A percentile compares a stretch with the other conserved stretches of the same genome.
phyloP scores from a whole-genome alignment of 371 early-diverging fungal species.

The Dipsacomyces acuminosporus region DNA sequence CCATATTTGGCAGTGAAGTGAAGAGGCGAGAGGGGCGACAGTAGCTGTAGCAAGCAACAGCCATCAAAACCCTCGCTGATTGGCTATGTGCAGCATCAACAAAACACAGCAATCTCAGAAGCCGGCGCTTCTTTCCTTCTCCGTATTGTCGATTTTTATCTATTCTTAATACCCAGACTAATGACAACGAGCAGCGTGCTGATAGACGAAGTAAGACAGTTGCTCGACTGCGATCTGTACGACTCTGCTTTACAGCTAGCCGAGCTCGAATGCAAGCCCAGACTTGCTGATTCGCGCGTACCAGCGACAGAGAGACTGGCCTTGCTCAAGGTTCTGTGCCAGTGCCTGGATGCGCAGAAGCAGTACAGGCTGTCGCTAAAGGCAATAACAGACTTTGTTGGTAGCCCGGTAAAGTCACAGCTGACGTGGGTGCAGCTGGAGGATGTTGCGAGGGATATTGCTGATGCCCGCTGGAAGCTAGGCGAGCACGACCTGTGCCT shows the following conservation, averaged over 20 bases:
- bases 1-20: slow-evolving; percentile 38
- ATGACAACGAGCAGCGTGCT: slow-evolving; percentile 18
- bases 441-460: slow-evolving; percentile 29
- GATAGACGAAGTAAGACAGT: slow-evolving; percentile 21
- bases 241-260: slow-evolving; percentile 37
- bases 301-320: slow-evolving; percentile 15
- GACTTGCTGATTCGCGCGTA: not conserved
- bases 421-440: slow-evolving; percentile 25
- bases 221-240: slow-evolving; percentile 30
- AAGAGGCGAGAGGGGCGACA: no score
- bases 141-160: no score
- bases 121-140: no score
- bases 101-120: no score
- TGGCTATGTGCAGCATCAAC: no score
- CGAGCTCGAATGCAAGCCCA: slow-evolving; percentile 37
- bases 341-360: slow-evolving; percentile 9
- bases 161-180: no score
- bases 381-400: slow-evolving; percentile 24
- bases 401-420: slow-evolving; percentile 11
- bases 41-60: no score
- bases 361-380: slow-evolving; percentile 23
- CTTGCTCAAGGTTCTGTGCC: slow-evolving; percentile 13
- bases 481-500: slow-evolving; percentile 36
- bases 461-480: slow-evolving; percentile 28
- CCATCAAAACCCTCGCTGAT: no score